These are phyloP conservation scores for Tylopilus sp. DNA, from an alignment of 1,284 basidiomycete species.

Conservation along the genomic window DNA sequence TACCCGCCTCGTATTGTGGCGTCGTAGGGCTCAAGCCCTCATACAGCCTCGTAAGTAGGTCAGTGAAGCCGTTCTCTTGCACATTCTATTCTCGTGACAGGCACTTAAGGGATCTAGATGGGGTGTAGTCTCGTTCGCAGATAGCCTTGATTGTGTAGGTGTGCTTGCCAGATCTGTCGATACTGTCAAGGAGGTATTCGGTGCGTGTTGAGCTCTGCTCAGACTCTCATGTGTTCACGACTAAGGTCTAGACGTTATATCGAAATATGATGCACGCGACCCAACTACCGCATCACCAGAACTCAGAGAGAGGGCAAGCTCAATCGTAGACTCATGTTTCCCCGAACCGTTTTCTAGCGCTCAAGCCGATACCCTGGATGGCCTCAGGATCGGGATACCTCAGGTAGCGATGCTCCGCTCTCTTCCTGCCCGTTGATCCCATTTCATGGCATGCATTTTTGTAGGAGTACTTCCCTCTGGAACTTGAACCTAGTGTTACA, in stretches of 20 bases:
- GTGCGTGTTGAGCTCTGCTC: slow-evolving; percentile 36
- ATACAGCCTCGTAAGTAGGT: slow-evolving; percentile 88
- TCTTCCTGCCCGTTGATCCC: not conserved
- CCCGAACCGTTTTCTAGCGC: slow-evolving; percentile 19
- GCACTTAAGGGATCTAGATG: slow-evolving; percentile 47
- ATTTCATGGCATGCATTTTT: not conserved
- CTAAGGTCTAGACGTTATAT: slow-evolving; percentile 50
- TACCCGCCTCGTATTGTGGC: slow-evolving; percentile 94
- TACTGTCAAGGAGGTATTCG: slow-evolving; percentile 53
- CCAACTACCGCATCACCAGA: slow-evolving; percentile 63
- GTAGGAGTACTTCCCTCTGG: slow-evolving; percentile 79
- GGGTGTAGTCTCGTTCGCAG: slow-evolving; percentile 91
- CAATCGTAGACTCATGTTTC: slow-evolving; percentile 10
- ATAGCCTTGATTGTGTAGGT: slow-evolving; percentile 93
- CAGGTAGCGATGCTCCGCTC: slow-evolving; percentile 32
- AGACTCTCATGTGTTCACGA: slow-evolving; percentile 2
- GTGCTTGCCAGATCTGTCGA: slow-evolving; percentile 60
- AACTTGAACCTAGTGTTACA: slow-evolving; percentile 53
- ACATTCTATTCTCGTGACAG: slow-evolving; percentile 2
- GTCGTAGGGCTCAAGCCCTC: slow-evolving; percentile 91
- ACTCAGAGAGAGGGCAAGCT: slow-evolving; percentile 35
- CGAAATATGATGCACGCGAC: slow-evolving; percentile 67
- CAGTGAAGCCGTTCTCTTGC: slow-evolving; percentile 8
- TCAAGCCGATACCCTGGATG: slow-evolving; percentile 24
- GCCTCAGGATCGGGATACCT: slow-evolving; percentile 60